Conservation (phyloP, 2,329 filamentous ascomycete genomes). For the Dothideomycetes sp. region DNA sequence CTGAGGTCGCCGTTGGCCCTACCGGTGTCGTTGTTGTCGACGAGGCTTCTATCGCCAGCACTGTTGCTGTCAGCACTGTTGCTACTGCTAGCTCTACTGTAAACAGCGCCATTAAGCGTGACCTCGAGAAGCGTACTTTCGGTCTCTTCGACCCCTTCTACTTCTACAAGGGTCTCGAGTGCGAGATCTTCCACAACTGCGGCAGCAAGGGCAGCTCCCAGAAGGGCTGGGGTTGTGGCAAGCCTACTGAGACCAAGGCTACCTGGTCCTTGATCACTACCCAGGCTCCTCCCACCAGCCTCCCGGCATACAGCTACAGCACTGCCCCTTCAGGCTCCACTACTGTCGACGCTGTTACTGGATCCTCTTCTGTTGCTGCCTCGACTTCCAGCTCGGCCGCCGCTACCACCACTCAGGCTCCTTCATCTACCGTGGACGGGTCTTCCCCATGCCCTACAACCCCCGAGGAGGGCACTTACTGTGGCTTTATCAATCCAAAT, state of each 20-base stretch:
- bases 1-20: constrained; percentile 15
- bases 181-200: too few species aligned
- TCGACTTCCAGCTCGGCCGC: too few species aligned
- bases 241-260: too few species aligned
- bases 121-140: neutral
- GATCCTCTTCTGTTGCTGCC: constrained; percentile 2
- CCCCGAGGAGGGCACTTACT: constrained; percentile 26
- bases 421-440: too few species aligned
- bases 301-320: constrained; percentile 6
- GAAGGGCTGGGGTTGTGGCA: neutral
- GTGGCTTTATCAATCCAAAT: constrained; percentile 30
- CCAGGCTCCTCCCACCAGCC: constrained; percentile 7
- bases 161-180: too few species aligned
- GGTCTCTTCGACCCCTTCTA: neutral
- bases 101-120: constrained; percentile 14
- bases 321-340: neutral
- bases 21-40: constrained; percentile 14
- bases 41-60: constrained; percentile 13
- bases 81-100: constrained; percentile 15
- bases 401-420: neutral
- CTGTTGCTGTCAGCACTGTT: constrained; percentile 15
- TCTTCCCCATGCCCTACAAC: constrained; percentile 21
- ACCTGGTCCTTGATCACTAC: constrained; percentile 12
- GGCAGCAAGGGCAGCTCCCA: neutral
- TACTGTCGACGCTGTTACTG: neutral